phyloP scores from a whole-genome alignment of 140 eudicot genomes.

The Flaveria floridana region DNA sequence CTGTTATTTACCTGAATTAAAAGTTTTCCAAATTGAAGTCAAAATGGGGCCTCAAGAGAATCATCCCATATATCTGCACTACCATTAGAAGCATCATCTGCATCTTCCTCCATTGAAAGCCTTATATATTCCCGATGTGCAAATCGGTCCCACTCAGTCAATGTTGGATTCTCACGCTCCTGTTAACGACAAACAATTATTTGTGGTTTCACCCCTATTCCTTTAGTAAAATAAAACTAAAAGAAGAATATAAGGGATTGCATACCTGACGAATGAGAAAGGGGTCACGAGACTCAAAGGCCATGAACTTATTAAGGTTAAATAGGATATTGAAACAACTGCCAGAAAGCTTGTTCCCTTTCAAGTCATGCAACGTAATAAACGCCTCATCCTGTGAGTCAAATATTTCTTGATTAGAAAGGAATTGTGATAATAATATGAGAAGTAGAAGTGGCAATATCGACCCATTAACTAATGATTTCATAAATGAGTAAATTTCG shows the following conservation, averaged over 20 bases:
- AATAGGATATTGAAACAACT: constrained; percentile 80
- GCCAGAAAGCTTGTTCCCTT: constrained; percentile 77
- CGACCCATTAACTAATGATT: not conserved
- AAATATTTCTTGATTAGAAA: not conserved
- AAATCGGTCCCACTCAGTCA: constrained; percentile 97
- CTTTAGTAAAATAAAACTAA: constrained; percentile 10
- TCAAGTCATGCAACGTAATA: constrained; percentile 67
- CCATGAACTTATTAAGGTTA: constrained; percentile 92
- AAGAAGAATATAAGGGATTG: constrained; percentile 44
- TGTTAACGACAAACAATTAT: constrained; percentile 30
- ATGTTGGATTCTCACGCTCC: constrained; percentile 96
- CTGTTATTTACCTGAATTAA: constrained; percentile 40
- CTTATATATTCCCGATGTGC: constrained; percentile 92
- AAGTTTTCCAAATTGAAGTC: constrained; percentile 44
- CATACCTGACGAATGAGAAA: constrained; percentile 89
- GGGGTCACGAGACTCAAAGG: constrained; percentile 95
- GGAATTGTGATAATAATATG: not conserved
- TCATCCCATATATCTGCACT: constrained; percentile 68
- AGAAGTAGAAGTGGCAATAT: not conserved
- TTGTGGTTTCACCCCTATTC: constrained; percentile 14
- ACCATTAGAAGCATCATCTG: constrained; percentile 55
- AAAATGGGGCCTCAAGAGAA: constrained; percentile 70
- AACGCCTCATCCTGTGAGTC: constrained; percentile 63
- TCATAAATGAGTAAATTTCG: not conserved
- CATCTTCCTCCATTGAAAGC: constrained; percentile 79